Evolutionary conservation across 805 yeast species (phyloP).

Genomic region (Debaryomyces castellii): DNA sequence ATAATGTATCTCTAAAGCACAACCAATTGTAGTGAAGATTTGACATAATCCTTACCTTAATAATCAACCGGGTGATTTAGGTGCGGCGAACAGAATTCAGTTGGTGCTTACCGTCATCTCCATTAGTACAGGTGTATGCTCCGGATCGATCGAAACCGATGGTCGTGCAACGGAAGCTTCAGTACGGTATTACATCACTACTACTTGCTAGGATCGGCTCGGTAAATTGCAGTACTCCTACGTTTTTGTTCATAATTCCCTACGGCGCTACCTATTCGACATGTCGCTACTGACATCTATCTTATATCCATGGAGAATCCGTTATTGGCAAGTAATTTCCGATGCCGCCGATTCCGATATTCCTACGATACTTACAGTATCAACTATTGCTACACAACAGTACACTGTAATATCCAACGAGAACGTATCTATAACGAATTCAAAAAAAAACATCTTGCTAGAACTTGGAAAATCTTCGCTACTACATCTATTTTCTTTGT

Average conservation of each 20-base stretch:
- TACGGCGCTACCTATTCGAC: background rate
- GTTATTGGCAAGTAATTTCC: background rate
- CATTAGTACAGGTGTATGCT: background rate
- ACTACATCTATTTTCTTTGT: background rate
- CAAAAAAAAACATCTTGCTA: too few species aligned
- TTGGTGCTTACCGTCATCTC: background rate
- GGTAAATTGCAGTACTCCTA: background rate
- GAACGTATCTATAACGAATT: too few species aligned
- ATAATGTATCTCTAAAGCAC: too few species aligned
- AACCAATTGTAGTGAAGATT: too few species aligned
- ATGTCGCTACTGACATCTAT: too few species aligned
- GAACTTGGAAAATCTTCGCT: too few species aligned
- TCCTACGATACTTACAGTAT: background rate
- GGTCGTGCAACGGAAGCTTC: background rate
- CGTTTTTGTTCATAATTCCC: background rate
- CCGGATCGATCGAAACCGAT: background rate
- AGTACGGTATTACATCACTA: background rate
- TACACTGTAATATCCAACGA: too few species aligned
- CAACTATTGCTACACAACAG: background rate
- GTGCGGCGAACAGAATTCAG: background rate
- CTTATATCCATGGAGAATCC: background rate
- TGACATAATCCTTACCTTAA: background rate
- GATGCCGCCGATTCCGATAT: background rate
- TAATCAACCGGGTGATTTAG: background rate
- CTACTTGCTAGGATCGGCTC: background rate